phyloP scores from a whole-genome alignment of 768 basidiomycete species.

The Boletus edulis region DNA sequence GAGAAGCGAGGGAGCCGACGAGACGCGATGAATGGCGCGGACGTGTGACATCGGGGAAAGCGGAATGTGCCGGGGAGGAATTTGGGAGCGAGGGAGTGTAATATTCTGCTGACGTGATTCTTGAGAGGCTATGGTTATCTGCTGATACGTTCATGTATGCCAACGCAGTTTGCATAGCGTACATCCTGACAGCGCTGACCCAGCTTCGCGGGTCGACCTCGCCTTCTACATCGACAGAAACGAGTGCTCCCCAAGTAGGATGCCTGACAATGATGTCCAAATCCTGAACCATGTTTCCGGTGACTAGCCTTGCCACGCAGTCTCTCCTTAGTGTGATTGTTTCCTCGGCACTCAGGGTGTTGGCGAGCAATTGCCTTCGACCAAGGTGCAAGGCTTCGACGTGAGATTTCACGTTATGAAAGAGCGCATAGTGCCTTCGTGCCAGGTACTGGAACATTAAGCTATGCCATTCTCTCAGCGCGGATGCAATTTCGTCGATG shows the following conservation, averaged over 20 bases:
- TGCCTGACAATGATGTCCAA: conserved; percentile 96
- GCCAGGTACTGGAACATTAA: conserved; percentile 91
- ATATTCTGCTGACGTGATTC: conserved; percentile 42
- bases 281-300: conserved; percentile 88
- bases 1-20: conserved; percentile 33
- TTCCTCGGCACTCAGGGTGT: conserved; percentile 86
- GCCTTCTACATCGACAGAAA: conserved; percentile 86
- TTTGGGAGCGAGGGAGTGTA: conserved; percentile 39
- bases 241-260: conserved; percentile 85
- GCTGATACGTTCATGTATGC: conserved; percentile 66
- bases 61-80: conserved; percentile 66
- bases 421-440: conserved; percentile 84
- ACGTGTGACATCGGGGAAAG: conserved; percentile 55
- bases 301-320: conserved; percentile 84
- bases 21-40: conserved; percentile 33
- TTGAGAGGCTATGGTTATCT: conserved; percentile 36
- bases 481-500: conserved; percentile 96
- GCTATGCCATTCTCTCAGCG: conserved; percentile 93
- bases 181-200: conserved; percentile 90
- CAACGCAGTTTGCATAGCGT: conserved; percentile 80
- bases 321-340: conserved; percentile 76
- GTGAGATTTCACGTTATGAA: conserved; percentile 81
- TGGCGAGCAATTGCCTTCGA: conserved; percentile 85
- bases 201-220: conserved; percentile 78
- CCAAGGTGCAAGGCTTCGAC: conserved; percentile 90